These are phyloP conservation scores for Sporodiniella umbellata DNA, from an alignment of 371 early-diverging fungal species.

Conservation along the genomic window DNA sequence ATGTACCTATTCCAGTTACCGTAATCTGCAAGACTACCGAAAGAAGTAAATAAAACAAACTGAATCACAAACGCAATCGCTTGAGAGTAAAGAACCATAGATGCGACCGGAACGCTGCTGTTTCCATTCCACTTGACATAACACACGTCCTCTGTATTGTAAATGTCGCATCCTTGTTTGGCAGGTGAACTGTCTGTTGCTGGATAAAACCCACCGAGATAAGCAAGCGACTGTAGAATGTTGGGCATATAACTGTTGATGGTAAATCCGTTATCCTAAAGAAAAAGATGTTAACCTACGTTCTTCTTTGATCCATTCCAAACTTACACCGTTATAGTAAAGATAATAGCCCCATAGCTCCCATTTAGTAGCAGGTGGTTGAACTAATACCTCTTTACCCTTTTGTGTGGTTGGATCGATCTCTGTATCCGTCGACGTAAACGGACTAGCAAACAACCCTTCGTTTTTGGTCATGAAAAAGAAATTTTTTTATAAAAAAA, in stretches of 20 bases:
- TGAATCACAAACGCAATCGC: constrained; percentile 47
- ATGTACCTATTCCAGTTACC: constrained; percentile 46
- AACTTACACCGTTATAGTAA: constrained; percentile 48
- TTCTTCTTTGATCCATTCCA: background rate
- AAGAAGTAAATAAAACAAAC: constrained; percentile 43
- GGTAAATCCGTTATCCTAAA: constrained; percentile 47
- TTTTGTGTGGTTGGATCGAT: constrained; percentile 25
- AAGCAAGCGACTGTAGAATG: constrained; percentile 39
- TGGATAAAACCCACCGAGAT: constrained; percentile 39
- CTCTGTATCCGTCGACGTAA: constrained; percentile 23
- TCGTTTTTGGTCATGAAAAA: constrained; percentile 12
- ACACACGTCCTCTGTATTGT: constrained; percentile 25
- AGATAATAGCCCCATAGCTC: constrained; percentile 51
- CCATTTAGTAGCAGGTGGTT: constrained; percentile 37
- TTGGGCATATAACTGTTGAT: constrained; percentile 46
- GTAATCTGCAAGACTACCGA: constrained; percentile 48
- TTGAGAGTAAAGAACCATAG: constrained; percentile 48
- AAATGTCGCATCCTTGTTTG: constrained; percentile 29
- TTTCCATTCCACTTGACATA: constrained; percentile 32
- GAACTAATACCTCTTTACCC: constrained; percentile 24
- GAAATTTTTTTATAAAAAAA: too few species aligned
- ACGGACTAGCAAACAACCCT: constrained; percentile 25
- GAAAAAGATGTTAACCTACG: background rate
- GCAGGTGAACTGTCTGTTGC: constrained; percentile 13
- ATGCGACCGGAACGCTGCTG: constrained; percentile 34